Evolutionary conservation across 2,329 filamentous ascomycete genomes (phyloP).

Genomic region (Calonectria naviculata): DNA sequence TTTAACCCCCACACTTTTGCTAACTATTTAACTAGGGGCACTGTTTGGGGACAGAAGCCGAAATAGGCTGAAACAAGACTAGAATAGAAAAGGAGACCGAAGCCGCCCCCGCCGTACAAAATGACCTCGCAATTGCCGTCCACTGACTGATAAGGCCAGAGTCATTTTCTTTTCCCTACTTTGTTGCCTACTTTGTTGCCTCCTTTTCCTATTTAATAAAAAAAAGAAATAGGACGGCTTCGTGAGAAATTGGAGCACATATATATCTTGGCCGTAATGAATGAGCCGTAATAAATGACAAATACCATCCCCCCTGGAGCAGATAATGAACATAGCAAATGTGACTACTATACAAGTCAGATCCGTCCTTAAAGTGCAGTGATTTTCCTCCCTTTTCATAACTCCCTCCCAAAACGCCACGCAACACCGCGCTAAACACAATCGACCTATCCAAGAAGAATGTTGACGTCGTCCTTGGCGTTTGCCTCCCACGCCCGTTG

Average conservation of each 20-base stretch:
- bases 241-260: background rate
- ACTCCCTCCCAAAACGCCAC: constrained; percentile 13
- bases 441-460: constrained; percentile 51
- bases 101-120: background rate
- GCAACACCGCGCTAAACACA: constrained; percentile 4
- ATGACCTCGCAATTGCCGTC: background rate
- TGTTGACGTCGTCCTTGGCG: constrained; percentile 51
- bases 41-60: background rate
- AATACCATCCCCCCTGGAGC: background rate
- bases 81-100: background rate
- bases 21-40: background rate
- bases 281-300: background rate
- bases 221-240: background rate
- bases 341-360: background rate
- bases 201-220: no score
- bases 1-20: background rate
- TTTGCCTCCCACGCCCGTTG: constrained; percentile 54
- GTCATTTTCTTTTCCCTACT: background rate
- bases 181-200: no score
- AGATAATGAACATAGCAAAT: background rate
- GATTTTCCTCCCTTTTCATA: background rate
- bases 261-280: background rate
- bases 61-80: background rate
- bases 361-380: background rate
- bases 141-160: no score